A percentile compares a stretch with the other conserved stretches of the same genome.
Conservation (phyloP, 768 basidiomycete genomes). For the Serendipita sp. region DNA sequence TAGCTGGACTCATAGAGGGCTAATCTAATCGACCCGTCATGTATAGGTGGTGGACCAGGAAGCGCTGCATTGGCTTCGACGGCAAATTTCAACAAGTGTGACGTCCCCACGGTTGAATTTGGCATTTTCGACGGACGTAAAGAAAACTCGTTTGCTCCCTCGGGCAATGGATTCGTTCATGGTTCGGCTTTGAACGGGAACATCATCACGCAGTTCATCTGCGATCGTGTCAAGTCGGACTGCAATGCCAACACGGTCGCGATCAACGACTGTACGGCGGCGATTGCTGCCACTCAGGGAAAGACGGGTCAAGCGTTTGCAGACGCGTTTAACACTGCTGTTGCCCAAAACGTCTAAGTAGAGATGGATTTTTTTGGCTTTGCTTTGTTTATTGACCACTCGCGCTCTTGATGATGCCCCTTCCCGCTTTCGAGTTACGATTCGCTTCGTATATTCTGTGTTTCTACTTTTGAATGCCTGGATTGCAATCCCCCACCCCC, state of each 20-base stretch:
- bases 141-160: constrained; percentile 39
- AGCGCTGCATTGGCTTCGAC: not conserved
- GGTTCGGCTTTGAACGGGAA: constrained; percentile 43
- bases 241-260: constrained; percentile 9
- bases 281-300: constrained; percentile 4
- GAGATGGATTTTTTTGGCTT: not conserved
- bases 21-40: too few relatives aligned
- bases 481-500: too few relatives aligned
- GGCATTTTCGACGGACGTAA: constrained; percentile 35
- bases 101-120: constrained; percentile 38
- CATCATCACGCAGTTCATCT: constrained; percentile 37
- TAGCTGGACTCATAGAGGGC: too few relatives aligned
- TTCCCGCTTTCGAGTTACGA: not conserved
- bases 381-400: not conserved
- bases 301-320: constrained; percentile 21
- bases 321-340: constrained; percentile 14
- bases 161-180: constrained; percentile 35
- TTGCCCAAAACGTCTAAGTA: not conserved
- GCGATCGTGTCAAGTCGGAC: constrained; percentile 6
- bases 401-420: not conserved
- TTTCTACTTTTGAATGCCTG: not conserved
- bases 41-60: not conserved
- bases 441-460: not conserved
- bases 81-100: constrained; percentile 35
- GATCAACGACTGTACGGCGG: not conserved